These are phyloP conservation scores for Lichtheimia ornata DNA, from an alignment of 371 early-diverging fungal species.

Conservation along the genomic window DNA sequence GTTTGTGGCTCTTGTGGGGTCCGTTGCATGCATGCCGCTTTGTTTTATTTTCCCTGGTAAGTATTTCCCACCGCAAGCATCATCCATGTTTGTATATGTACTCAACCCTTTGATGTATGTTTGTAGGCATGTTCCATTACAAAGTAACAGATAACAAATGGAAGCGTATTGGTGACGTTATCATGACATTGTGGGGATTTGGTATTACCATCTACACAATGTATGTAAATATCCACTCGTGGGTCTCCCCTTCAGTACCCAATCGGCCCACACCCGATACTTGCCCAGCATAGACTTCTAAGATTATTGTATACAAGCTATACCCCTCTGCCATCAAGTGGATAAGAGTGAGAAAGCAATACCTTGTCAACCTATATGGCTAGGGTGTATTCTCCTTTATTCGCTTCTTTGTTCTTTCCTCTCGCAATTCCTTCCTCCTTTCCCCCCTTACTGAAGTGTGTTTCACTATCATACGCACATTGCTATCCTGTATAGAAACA, in stretches of 20 bases:
- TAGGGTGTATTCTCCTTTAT: too few species aligned
- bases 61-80: slow-evolving; percentile 1
- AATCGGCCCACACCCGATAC: too few species aligned
- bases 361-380: too few species aligned
- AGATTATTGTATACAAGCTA: too few species aligned
- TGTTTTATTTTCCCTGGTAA: slow-evolving; percentile 55
- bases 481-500: too few species aligned
- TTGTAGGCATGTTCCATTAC: slow-evolving; percentile 59
- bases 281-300: too few species aligned
- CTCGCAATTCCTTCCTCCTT: too few species aligned
- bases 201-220: slow-evolving; percentile 53
- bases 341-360: too few species aligned
- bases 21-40: slow-evolving; percentile 45
- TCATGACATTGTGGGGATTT: slow-evolving; percentile 56
- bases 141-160: slow-evolving; percentile 43
- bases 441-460: too few species aligned
- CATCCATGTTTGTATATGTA: background rate
- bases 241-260: slow-evolving; percentile 29
- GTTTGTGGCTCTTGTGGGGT: slow-evolving; percentile 68
- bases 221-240: slow-evolving; percentile 39
- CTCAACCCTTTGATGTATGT: background rate
- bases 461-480: too few species aligned
- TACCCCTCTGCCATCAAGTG: too few species aligned
- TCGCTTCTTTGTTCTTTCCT: too few species aligned
- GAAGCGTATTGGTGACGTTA: slow-evolving; percentile 37